Percentiles rank a stretch among this genome's conserved stretches.
phyloP scores from a whole-genome alignment of 441 rosid species.

The Gossypium schwendimanii region DNA sequence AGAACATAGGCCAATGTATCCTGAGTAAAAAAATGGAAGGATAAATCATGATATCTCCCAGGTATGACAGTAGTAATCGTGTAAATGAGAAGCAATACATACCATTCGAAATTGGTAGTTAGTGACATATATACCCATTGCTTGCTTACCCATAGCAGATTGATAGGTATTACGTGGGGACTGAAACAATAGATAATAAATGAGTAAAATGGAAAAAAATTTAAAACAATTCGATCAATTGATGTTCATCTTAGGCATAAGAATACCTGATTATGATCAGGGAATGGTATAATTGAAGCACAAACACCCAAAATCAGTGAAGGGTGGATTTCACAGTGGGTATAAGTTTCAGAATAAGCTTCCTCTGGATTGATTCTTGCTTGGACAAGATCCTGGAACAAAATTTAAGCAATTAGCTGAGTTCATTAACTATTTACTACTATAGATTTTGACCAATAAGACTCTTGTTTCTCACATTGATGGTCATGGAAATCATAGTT shows the following conservation, averaged over 20 bases:
- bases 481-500: constrained; percentile 99
- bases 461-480: constrained; percentile 54
- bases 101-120: constrained; percentile 98
- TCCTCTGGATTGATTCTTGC: constrained; percentile 70
- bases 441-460: not conserved
- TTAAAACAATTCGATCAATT: not conserved
- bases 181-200: constrained; percentile 34
- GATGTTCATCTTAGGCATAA: constrained; percentile 10
- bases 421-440: not conserved
- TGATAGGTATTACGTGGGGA: constrained; percentile 99
- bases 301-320: constrained; percentile 93
- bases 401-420: constrained; percentile 4
- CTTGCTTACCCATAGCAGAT: constrained; percentile 99
- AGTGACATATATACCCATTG: constrained; percentile 97
- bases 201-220: not conserved
- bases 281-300: constrained; percentile 97
- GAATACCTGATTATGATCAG: constrained; percentile 93
- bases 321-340: constrained; percentile 98
- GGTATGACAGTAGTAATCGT: not conserved
- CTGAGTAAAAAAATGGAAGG: constrained; percentile 30
- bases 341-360: constrained; percentile 79
- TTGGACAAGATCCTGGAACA: constrained; percentile 82
- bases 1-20: constrained; percentile 97
- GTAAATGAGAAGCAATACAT: constrained; percentile 13
- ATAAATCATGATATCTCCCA: not conserved